Evolutionary conservation across 768 basidiomycete genomes (phyloP).

Genomic region (Leccinum incarnatum): DNA sequence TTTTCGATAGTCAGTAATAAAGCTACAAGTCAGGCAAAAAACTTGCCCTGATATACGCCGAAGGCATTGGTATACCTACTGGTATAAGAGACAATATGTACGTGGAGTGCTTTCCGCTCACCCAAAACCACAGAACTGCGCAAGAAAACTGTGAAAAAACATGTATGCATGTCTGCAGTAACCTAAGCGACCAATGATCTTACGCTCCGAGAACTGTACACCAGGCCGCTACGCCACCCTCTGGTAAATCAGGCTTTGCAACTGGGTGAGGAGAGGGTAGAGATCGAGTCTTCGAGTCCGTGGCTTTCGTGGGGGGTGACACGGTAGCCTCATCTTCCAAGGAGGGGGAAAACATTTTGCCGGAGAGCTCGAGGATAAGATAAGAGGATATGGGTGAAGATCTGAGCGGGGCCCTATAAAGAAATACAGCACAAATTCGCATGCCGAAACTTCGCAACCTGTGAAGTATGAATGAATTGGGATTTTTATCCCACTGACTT

Average conservation of each 20-base stretch:
- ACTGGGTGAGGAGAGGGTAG: background rate
- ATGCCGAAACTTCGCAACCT: background rate
- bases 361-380: background rate
- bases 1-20: background rate
- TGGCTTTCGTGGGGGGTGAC: background rate
- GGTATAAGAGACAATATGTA: background rate
- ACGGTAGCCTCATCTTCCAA: background rate
- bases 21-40: background rate
- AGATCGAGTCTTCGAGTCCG: background rate
- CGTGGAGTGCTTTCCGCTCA: background rate
- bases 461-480: background rate
- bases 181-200: background rate
- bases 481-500: background rate
- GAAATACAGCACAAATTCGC: background rate
- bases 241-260: constrained; percentile 6
- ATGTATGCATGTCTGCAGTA: background rate
- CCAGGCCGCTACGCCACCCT: constrained; percentile 22
- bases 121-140: constrained; percentile 28
- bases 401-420: background rate
- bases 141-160: constrained; percentile 21
- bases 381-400: background rate
- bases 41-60: constrained; percentile 29
- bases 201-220: constrained; percentile 28
- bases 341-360: background rate
- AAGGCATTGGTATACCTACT: constrained; percentile 21